phyloP scores from a whole-genome alignment of 2,329 filamentous ascomycete species.

The Cladosporium sp. region DNA sequence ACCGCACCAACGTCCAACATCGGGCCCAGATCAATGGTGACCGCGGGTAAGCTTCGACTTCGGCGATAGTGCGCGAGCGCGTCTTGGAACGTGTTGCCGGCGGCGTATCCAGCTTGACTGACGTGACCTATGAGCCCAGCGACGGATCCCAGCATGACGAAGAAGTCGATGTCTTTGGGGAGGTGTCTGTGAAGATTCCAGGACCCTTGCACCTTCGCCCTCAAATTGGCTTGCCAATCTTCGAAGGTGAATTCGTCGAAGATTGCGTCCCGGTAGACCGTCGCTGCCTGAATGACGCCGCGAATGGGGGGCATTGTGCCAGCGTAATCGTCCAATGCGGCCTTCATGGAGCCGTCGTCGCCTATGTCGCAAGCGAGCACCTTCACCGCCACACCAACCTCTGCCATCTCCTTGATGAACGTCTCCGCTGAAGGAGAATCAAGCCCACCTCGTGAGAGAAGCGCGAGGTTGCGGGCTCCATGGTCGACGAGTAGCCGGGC shows the following conservation, averaged over 20 bases:
- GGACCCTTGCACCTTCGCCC: slow-evolving; percentile 25
- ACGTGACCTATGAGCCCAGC: slow-evolving; percentile 20
- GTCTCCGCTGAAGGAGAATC: background rate
- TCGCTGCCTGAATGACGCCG: slow-evolving; percentile 28
- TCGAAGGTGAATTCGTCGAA: slow-evolving; percentile 23
- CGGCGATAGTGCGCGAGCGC: slow-evolving; percentile 23
- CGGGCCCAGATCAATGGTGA: slow-evolving; percentile 26
- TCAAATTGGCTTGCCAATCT: slow-evolving; percentile 13
- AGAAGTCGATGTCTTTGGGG: slow-evolving; percentile 25
- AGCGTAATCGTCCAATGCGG: background rate
- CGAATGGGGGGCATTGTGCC: background rate
- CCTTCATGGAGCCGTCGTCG: background rate
- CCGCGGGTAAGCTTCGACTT: slow-evolving; percentile 19
- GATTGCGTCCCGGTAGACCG: slow-evolving; percentile 24
- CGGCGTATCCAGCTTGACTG: slow-evolving; percentile 23
- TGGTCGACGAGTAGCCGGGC: background rate
- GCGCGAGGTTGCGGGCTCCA: background rate
- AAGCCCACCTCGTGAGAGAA: background rate
- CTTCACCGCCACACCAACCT: background rate
- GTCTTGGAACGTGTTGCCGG: slow-evolving; percentile 22
- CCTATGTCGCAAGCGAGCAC: background rate
- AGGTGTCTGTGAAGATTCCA: slow-evolving; percentile 23
- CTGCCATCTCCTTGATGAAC: background rate
- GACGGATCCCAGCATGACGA: slow-evolving; percentile 24
- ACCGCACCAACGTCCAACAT: background rate